Conservation (phyloP, 495 filamentous ascomycete genomes). For the Aspergillus indologenus region DNA sequence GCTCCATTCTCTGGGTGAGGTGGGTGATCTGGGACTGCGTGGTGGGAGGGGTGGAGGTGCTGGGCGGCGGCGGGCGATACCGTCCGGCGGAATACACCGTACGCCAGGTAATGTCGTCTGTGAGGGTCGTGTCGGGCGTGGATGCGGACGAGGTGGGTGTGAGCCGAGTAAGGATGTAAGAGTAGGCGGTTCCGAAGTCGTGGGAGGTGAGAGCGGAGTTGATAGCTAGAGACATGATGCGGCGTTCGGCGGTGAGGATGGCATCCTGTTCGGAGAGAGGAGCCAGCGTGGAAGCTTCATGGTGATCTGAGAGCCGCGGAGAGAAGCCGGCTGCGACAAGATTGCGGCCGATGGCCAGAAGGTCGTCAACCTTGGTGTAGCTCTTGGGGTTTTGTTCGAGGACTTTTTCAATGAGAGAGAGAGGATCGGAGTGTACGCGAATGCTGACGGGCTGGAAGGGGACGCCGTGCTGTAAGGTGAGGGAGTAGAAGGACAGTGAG, state of each 20-base stretch:
- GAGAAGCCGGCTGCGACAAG: conserved; percentile 69
- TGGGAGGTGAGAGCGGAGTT: conserved; percentile 79
- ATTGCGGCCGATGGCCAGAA: conserved; percentile 72
- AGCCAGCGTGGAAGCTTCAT: conserved; percentile 8
- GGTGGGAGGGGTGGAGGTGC: conserved; percentile 23
- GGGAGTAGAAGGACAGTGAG: conserved; percentile 78
- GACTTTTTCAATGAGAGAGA: conserved; percentile 78
- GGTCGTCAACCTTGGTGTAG: conserved; percentile 83
- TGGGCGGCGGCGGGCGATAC: conserved; percentile 56
- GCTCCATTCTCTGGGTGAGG: conserved; percentile 77
- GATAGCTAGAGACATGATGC: conserved; percentile 85
- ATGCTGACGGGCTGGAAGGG: conserved; percentile 90
- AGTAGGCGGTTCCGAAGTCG: conserved; percentile 97
- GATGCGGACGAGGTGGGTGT: conserved; percentile 36
- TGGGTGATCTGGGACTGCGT: conserved; percentile 40
- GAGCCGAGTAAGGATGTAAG: conserved; percentile 75
- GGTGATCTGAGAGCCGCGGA: conserved; percentile 22
- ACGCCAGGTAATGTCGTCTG: conserved; percentile 87
- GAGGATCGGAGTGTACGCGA: conserved; percentile 79
- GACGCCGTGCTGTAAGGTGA: conserved; percentile 86
- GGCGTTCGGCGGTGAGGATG: conserved; percentile 50
- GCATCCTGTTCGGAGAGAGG: conserved; percentile 23
- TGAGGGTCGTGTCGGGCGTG: conserved; percentile 27
- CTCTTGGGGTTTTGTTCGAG: conserved; percentile 82
- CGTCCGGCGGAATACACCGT: conserved; percentile 86